Conservation (phyloP, 2,329 filamentous ascomycete genomes). For the Lecanicillium sp. region DNA sequence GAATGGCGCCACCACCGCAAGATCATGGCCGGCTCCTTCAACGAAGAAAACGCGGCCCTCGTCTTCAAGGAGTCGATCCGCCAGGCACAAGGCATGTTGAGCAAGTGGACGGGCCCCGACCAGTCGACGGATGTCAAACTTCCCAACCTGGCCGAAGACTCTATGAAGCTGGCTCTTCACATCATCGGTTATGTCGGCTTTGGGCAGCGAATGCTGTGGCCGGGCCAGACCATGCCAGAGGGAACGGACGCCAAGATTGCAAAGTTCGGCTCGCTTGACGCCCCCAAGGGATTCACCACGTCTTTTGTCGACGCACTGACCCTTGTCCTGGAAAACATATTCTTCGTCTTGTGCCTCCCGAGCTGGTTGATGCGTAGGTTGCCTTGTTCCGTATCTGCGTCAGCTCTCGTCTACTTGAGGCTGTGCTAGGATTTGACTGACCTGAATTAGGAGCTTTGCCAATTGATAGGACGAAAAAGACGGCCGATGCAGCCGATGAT, state of each 20-base stretch:
- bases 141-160: slow-evolving; percentile 50
- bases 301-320: slow-evolving; percentile 58
- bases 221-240: slow-evolving; percentile 46
- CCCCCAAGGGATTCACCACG: slow-evolving; percentile 49
- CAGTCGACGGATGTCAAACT: slow-evolving; percentile 30
- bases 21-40: slow-evolving; percentile 63
- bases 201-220: slow-evolving; percentile 53
- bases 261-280: slow-evolving; percentile 39
- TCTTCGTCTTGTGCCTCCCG: slow-evolving; percentile 54
- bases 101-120: slow-evolving; percentile 39
- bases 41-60: slow-evolving; percentile 64
- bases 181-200: slow-evolving; percentile 64
- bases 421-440: slow-evolving; percentile 7
- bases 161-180: slow-evolving; percentile 53
- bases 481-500: slow-evolving; percentile 50
- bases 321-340: slow-evolving; percentile 53
- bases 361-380: slow-evolving; percentile 44
- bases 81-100: slow-evolving; percentile 56
- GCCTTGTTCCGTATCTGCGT: no score
- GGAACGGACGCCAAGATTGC: slow-evolving; percentile 35
- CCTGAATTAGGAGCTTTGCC: slow-evolving; percentile 33
- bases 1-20: slow-evolving; percentile 69
- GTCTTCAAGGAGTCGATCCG: slow-evolving; percentile 55
- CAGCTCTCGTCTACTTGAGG: no score
- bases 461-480: slow-evolving; percentile 40